Evolutionary conservation across 2,329 filamentous ascomycete species (phyloP).

Genomic region (Pezicula rhizophila): DNA sequence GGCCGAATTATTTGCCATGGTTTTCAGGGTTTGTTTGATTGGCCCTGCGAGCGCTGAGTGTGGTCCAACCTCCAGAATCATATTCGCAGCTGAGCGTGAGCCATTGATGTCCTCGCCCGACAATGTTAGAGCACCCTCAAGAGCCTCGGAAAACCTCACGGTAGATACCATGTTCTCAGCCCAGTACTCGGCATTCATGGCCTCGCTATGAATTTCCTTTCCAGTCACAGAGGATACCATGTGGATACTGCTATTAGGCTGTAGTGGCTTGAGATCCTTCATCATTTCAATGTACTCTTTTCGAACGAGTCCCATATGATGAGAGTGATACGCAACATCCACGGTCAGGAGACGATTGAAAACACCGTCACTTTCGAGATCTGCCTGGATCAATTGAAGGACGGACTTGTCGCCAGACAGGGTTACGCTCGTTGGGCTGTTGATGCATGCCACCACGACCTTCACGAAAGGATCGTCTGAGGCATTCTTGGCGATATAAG

Average conservation of each 20-base stretch:
- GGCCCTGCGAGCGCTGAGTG: conserved; percentile 26
- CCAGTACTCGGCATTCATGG: conserved; percentile 33
- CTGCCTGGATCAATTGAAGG: conserved; percentile 1
- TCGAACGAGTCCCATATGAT: conserved; percentile 21
- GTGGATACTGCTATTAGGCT: neutral
- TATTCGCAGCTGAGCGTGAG: neutral
- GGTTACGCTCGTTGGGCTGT: conserved; percentile 14
- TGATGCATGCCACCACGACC: conserved; percentile 25
- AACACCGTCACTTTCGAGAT: neutral
- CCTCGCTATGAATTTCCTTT: neutral
- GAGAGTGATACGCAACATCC: conserved; percentile 20
- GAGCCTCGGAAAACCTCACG: conserved; percentile 35
- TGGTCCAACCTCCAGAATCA: conserved; percentile 24
- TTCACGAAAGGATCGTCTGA: neutral
- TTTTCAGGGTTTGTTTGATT: conserved; percentile 12
- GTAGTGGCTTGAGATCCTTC: neutral
- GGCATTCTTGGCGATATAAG: conserved; percentile 9
- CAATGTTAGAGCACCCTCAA: neutral
- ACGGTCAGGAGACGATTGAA: conserved; percentile 15
- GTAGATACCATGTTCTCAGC: conserved; percentile 35
- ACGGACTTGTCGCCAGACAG: conserved; percentile 12
- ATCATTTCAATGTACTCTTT: conserved; percentile 12
- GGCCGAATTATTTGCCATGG: conserved; percentile 6
- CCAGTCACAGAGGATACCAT: neutral
- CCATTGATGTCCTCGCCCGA: neutral